Percentiles rank a stretch among this genome's conserved stretches.
These are phyloP conservation scores for Neurospora pannonica DNA, from an alignment of 495 filamentous ascomycete species.

Conservation along the genomic window DNA sequence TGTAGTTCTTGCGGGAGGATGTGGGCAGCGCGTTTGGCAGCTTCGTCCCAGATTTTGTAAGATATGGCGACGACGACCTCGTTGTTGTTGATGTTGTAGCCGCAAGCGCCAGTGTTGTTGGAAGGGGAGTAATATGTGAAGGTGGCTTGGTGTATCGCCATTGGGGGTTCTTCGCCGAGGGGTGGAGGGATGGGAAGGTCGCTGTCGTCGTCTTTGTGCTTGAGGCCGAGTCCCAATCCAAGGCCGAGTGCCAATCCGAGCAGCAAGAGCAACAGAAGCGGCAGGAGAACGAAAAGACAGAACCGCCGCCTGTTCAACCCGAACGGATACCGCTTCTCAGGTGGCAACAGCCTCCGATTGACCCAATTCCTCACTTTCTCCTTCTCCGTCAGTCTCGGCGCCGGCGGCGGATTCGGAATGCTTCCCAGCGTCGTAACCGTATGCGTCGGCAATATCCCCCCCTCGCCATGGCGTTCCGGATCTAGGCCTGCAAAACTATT, in stretches of 20 bases:
- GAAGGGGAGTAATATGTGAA: constrained; percentile 34
- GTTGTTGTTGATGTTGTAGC: constrained; percentile 38
- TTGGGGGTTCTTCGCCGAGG: neutral
- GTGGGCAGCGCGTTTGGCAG: constrained; percentile 12
- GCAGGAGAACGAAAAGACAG: neutral
- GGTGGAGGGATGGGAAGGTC: neutral
- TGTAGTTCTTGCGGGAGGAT: neutral
- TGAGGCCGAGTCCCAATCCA: neutral
- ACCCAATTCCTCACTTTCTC: neutral
- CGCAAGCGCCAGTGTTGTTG: constrained; percentile 53
- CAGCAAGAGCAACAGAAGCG: neutral
- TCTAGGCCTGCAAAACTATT: neutral
- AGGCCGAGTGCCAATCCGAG: neutral
- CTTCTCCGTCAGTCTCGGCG: neutral
- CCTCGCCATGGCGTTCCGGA: neutral
- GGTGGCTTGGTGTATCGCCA: neutral
- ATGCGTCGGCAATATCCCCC: neutral
- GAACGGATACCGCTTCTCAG: neutral
- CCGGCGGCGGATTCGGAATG: neutral
- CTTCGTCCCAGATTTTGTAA: constrained; percentile 56
- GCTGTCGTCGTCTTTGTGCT: neutral
- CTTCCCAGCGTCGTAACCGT: neutral
- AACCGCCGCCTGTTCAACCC: neutral
- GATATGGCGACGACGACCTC: constrained; percentile 60
- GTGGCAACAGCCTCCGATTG: neutral